Percentiles rank a stretch among this genome's conserved stretches.
phyloP scores from a whole-genome alignment of 768 basidiomycete genomes.

The Lactarius sp. region DNA sequence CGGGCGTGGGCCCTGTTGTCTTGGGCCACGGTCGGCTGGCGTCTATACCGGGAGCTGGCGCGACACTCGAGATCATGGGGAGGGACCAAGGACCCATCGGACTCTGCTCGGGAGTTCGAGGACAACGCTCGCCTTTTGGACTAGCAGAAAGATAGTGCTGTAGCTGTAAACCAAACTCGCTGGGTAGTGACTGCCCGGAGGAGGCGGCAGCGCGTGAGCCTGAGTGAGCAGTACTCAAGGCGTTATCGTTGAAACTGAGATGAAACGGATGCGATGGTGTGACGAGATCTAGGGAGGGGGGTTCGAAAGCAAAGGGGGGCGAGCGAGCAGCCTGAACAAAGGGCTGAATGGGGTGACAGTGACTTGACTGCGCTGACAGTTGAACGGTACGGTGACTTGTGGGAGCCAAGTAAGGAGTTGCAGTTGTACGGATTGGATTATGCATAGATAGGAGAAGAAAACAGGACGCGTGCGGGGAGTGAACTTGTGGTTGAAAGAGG shows the following conservation, averaged over 20 bases:
- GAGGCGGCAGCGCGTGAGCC: background rate
- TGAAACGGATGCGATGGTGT: conserved; percentile 5
- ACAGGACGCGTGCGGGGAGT: background rate
- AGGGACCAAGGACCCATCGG: conserved; percentile 6
- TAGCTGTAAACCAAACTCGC: background rate
- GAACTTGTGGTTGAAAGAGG: background rate
- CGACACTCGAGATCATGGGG: background rate
- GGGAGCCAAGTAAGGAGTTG: background rate
- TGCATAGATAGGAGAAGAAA: background rate
- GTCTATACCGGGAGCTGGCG: background rate
- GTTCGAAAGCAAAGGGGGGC: background rate
- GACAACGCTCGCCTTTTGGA: background rate
- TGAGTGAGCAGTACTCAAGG: background rate
- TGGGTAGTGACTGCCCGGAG: background rate
- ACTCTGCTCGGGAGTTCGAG: conserved; percentile 5
- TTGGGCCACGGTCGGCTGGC: conserved; percentile 10
- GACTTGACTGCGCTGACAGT: background rate
- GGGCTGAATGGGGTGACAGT: background rate
- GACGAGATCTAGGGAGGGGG: background rate
- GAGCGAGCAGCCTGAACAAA: background rate
- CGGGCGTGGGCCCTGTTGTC: background rate
- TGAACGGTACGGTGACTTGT: background rate
- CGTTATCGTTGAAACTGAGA: conserved; percentile 1
- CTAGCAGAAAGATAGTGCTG: conserved; percentile 3
- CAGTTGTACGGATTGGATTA: background rate